Conservation (phyloP, 495 filamentous ascomycete genomes). For the Penicillium diatomitis region DNA sequence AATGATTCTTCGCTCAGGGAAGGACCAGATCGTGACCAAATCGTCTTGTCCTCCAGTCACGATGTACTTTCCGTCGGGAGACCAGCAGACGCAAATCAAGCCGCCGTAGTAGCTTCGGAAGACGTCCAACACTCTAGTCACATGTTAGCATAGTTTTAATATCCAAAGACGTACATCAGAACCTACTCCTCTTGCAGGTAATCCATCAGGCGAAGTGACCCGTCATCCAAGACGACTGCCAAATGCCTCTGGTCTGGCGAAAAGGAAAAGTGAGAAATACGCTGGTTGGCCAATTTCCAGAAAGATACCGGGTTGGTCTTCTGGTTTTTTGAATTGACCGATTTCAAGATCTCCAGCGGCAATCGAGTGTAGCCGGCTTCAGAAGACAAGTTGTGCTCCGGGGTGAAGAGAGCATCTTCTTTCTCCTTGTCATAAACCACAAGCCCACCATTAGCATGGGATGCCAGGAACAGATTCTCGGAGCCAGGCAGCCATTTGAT, state of each 20-base stretch:
- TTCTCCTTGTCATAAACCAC: conserved; percentile 98
- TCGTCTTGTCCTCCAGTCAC: conserved; percentile 95
- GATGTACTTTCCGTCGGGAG: conserved; percentile 92
- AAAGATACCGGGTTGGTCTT: conserved; percentile 84
- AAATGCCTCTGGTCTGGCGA: conserved; percentile 78
- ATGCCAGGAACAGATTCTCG: conserved; percentile 88
- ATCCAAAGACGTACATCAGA: background rate
- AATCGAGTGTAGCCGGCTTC: conserved; percentile 37
- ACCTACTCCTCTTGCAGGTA: conserved; percentile 83
- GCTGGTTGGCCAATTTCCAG: conserved; percentile 85
- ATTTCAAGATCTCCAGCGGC: conserved; percentile 63
- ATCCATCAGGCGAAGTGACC: conserved; percentile 79
- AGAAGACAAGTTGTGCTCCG: conserved; percentile 39
- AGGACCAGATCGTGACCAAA: conserved; percentile 86
- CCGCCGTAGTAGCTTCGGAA: conserved; percentile 91
- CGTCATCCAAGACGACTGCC: conserved; percentile 90
- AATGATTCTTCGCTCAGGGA: conserved; percentile 73
- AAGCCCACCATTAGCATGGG: conserved; percentile 87
- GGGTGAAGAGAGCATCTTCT: conserved; percentile 72
- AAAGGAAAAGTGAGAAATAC: conserved; percentile 82
- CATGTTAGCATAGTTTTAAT: conserved; percentile 6
- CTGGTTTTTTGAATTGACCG: conserved; percentile 84
- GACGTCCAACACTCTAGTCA: conserved; percentile 62
- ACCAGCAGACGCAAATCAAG: conserved; percentile 90
- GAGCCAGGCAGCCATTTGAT: conserved; percentile 91